Percentiles rank a stretch among this genome's conserved stretches.
These are phyloP conservation scores for Lithospermum erythrorhizon DNA, from an alignment of 257 asterid genomes.

Conservation along the genomic window DNA sequence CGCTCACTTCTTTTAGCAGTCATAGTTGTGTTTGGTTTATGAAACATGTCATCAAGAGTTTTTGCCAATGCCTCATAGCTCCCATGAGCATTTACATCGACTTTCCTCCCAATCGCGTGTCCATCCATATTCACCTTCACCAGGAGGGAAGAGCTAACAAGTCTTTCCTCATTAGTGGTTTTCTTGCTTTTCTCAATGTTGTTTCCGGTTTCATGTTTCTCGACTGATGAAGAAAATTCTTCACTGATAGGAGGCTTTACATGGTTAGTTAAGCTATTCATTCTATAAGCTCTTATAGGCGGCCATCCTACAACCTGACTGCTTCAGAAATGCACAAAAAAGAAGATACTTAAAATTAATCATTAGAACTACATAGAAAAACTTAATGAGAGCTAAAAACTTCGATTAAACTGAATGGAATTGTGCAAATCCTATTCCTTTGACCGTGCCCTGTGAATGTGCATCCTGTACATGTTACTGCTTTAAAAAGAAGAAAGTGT, in stretches of 20 bases:
- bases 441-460: no score
- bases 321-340: slow-evolving; percentile 12
- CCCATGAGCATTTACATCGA: slow-evolving; percentile 65
- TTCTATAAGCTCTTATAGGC: slow-evolving; percentile 34
- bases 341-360: neutral
- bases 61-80: slow-evolving; percentile 57
- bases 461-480: neutral
- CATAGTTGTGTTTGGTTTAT: slow-evolving; percentile 20
- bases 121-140: slow-evolving; percentile 95
- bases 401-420: neutral
- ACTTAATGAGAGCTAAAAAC: neutral
- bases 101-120: slow-evolving; percentile 69
- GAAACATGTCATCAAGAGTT: slow-evolving; percentile 62
- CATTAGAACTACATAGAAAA: neutral
- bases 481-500: no score
- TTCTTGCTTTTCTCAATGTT: slow-evolving; percentile 16
- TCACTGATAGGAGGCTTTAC: slow-evolving; percentile 20
- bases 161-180: slow-evolving; percentile 22
- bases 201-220: slow-evolving; percentile 28
- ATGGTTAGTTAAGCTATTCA: slow-evolving; percentile 31
- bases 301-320: slow-evolving; percentile 57
- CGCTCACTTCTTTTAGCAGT: slow-evolving; percentile 38
- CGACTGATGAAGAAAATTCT: slow-evolving; percentile 20
- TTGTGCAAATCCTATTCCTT: no score
- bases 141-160: slow-evolving; percentile 35